phyloP scores from a whole-genome alignment of 495 filamentous ascomycete species.

The Glarea lozoyensis region DNA sequence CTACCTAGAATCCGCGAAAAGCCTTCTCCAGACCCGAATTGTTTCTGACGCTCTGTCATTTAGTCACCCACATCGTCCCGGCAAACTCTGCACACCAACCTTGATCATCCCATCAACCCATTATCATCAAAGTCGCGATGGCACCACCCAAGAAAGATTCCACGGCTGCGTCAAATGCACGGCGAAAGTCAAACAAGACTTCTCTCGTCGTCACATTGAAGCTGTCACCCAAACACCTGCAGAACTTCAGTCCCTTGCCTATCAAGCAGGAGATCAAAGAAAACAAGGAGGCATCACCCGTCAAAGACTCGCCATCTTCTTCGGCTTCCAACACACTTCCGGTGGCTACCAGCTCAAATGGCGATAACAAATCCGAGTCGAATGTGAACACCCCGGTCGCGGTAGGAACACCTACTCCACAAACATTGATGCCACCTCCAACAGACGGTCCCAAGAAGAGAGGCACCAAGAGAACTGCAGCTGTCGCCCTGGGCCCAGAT shows the following conservation, averaged over 20 bases:
- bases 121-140: conserved; percentile 21
- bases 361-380: conserved; percentile 41
- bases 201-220: conserved; percentile 41
- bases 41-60: neutral
- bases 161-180: conserved; percentile 10
- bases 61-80: conserved; percentile 2
- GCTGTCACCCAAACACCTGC: conserved; percentile 38
- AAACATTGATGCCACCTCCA: conserved; percentile 41
- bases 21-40: neutral
- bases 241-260: conserved; percentile 33
- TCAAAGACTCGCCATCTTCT: conserved; percentile 22
- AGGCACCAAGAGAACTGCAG: conserved; percentile 46
- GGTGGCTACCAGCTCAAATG: conserved; percentile 31
- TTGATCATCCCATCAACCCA: conserved; percentile 1
- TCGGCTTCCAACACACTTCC: conserved; percentile 8
- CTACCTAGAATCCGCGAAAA: neutral
- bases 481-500: conserved; percentile 44
- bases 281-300: conserved; percentile 29
- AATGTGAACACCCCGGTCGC: conserved; percentile 41
- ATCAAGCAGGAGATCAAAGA: conserved; percentile 28
- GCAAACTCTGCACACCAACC: neutral
- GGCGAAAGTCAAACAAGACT: conserved; percentile 25
- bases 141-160: conserved; percentile 19
- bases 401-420: conserved; percentile 41
- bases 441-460: conserved; percentile 51